phyloP scores from a whole-genome alignment of 805 yeast species.

The Lipomyces orientalis region DNA sequence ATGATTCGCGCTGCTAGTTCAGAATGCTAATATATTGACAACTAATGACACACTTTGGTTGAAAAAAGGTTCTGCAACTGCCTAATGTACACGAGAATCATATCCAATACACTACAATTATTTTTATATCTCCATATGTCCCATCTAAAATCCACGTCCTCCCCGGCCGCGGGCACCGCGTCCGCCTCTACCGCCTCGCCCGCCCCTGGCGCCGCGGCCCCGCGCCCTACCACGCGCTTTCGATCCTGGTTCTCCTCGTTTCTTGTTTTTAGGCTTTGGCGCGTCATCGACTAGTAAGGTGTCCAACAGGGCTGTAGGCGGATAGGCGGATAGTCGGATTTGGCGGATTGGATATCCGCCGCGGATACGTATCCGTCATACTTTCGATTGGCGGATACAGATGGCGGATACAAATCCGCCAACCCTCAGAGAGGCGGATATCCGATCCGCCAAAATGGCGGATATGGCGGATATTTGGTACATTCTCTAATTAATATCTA shows the following conservation, averaged over 20 bases:
- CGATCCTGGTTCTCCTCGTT: slow-evolving; percentile 39
- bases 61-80: background rate
- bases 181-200: slow-evolving; percentile 41
- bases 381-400: too few species aligned
- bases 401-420: too few species aligned
- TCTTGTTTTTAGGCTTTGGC: slow-evolving; percentile 47
- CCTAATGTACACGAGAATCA: background rate
- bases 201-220: slow-evolving; percentile 40
- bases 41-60: background rate
- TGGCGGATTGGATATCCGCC: too few species aligned
- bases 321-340: too few species aligned
- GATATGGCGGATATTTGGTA: too few species aligned
- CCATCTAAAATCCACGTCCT: slow-evolving; percentile 38
- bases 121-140: background rate
- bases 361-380: too few species aligned
- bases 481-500: too few species aligned
- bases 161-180: slow-evolving; percentile 41
- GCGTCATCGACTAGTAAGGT: slow-evolving; percentile 52
- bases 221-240: slow-evolving; percentile 37
- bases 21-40: slow-evolving; percentile 7
- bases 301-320: too few species aligned
- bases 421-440: too few species aligned
- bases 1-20: background rate
- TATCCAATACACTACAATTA: background rate
- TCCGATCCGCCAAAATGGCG: too few species aligned